Base-by-base conservation (phyloP, 768 basidiomycete genomes). In the Trametes punicea region DNA sequence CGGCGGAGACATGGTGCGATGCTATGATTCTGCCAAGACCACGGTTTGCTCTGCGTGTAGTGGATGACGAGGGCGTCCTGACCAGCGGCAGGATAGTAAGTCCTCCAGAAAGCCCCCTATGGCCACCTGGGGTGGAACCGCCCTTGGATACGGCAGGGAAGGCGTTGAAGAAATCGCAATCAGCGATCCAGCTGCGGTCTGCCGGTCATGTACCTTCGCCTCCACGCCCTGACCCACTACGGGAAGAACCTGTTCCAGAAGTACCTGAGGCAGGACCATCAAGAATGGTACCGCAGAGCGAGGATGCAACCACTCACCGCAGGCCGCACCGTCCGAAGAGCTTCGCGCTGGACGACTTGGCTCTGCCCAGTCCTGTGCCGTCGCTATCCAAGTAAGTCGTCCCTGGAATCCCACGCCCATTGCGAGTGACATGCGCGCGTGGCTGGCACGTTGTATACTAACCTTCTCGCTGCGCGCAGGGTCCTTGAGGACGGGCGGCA, bases 1-100 rank as follows among this genome's bases (percentile, higher is more conserved):
- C 83, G 2, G 81, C 87, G 0, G 87, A 90, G 70, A 83, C 85
- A 16, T 90, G 88, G 87, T 92, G 89, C 69, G 88, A 91, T 60
- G 88, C 88, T 0, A 64, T 91, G 8, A 69, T 91, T 23, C 85
- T 90, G 53, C 90, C 90, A 2, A 80, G 87, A 1, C 90, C 90
- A 11, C 76, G 88, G 47, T 79, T 92, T 62, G 81, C 79, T 65
- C 55, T 66, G 53, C 62, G 65, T 23, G 46, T 82, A 56, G 79
- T 77, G 60, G 74, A 75, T 21, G 66, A 67, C 34, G 61, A 61
- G 56, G 33, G 50, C 26, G 55, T 46, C 2, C 56, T 55, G 7
- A 61, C 62, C 26, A 73, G 56, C 42, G 63, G 60, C 11, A 64
- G 74, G 27, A 74, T 78, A 21, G 73, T 81, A 49, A 81, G 79